Evolutionary conservation across 2,329 filamentous ascomycete genomes (phyloP), one percentile per base, ranked within the genome.

Genomic region (Fusarium robinianum): DNA sequence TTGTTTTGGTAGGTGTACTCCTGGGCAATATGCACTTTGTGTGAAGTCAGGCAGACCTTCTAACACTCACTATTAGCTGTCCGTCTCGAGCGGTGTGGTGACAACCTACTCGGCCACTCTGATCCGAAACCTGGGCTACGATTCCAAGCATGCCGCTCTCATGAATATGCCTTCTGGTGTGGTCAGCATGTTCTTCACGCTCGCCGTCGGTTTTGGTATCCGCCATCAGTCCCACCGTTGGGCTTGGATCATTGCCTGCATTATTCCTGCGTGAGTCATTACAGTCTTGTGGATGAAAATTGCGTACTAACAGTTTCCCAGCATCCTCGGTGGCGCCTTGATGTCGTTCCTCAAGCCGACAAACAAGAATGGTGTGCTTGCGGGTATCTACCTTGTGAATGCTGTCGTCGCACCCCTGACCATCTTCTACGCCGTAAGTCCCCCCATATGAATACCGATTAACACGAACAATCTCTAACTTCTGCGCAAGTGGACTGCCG

Each of bases 21-120:
- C 8, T 19, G 8, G 5, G 9, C 2, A 25, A 30, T 14, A n/a
- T 22, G 9, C n/a, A n/a, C 7, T 10, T 10, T 2, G 7, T 9
- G 5, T 6, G 24, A 19, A n/a, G 17, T 5, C 3, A 23, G 8
- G 5, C 12, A 24, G 8, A 32, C 37, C 18, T 45, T 18, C n/a
- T 34, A 12, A 46, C 36, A 6, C 27, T 11, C 19, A 14, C 9
- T 17, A 12, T 49, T 60, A 60, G 65, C 62, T 76, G 19, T 77
- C 74, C 5, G 71, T 78, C n/a, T 77, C 75, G 1, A 73, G 70
- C 42, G 78, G 77, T 31, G 75, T 80, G 23, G 68, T 80, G 33
- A 78, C 74, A 1, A 77, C 73, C 2, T 81, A 80, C 60, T 80
- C 78, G 3, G 64, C 77, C 3, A 80, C 76, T 5, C 63, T 81